These are phyloP conservation scores for Dalbergia cochinchinensis DNA, from an alignment of 306 rosid genomes.

Conservation along the genomic window DNA sequence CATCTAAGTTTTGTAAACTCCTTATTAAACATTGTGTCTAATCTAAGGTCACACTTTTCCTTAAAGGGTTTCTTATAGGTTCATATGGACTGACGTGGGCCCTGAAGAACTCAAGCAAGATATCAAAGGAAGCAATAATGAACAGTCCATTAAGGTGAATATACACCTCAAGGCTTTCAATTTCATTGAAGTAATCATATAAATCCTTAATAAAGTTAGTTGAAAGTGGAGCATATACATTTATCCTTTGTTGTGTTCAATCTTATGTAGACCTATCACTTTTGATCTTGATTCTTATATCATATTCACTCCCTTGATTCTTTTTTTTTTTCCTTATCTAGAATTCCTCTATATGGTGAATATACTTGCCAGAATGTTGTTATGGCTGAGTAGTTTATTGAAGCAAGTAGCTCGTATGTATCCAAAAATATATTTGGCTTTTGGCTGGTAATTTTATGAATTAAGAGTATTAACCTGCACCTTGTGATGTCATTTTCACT, in stretches of 20 bases:
- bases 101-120: slow-evolving; percentile 77
- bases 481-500: slow-evolving; percentile 33
- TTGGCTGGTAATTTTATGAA: slow-evolving; percentile 46
- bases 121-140: slow-evolving; percentile 81
- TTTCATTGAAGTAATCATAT: not conserved
- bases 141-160: slow-evolving; percentile 78
- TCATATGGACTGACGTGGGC: slow-evolving; percentile 97
- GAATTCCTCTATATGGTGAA: slow-evolving; percentile 90
- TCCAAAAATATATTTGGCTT: slow-evolving; percentile 58
- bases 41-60: too few relatives aligned
- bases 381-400: slow-evolving; percentile 92
- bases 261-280: not conserved
- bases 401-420: slow-evolving; percentile 99
- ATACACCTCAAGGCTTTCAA: not conserved
- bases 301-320: too few relatives aligned
- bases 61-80: slow-evolving; percentile 97
- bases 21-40: too few relatives aligned
- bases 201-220: not conserved
- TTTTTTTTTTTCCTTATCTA: slow-evolving; percentile 50
- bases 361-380: slow-evolving; percentile 94
- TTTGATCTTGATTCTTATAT: too few relatives aligned
- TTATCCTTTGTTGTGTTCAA: not conserved
- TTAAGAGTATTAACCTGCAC: slow-evolving; percentile 26
- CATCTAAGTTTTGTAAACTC: slow-evolving; percentile 30
- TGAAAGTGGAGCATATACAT: not conserved